These are phyloP conservation scores for Truncatella angustata DNA, from an alignment of 2,329 filamentous ascomycete genomes.

Conservation along the genomic window DNA sequence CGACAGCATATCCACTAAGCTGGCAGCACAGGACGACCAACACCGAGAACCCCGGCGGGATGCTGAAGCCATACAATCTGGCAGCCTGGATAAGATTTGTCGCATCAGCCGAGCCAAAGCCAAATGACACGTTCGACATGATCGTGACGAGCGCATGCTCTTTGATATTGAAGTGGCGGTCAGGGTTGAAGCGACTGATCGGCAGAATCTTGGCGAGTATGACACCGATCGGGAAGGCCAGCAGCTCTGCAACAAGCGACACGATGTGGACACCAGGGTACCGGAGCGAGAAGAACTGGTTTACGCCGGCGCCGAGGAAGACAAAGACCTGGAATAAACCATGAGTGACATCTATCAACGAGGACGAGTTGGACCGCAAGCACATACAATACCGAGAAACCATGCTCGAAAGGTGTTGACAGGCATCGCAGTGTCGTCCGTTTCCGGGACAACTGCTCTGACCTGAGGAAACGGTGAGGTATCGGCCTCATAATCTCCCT, in stretches of 20 bases:
- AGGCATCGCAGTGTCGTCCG: constrained; percentile 29
- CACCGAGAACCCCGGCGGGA: constrained; percentile 25
- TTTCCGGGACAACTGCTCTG: constrained; percentile 30
- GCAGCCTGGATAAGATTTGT: constrained; percentile 45
- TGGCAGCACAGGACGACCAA: constrained; percentile 24
- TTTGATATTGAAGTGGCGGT: constrained; percentile 44
- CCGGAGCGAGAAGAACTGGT: constrained; percentile 45
- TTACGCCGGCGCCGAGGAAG: constrained; percentile 43
- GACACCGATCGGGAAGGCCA: constrained; percentile 41
- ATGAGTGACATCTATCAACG: constrained; percentile 1
- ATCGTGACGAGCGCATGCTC: constrained; percentile 45
- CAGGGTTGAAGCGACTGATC: constrained; percentile 37
- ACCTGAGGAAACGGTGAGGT: constrained; percentile 30
- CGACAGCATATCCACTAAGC: constrained; percentile 43
- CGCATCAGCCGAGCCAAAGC: constrained; percentile 41
- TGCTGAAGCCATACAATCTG: constrained; percentile 37
- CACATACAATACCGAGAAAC: constrained; percentile 37
- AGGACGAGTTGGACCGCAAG: neutral
- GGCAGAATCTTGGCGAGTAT: constrained; percentile 37
- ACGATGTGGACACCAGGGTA: constrained; percentile 44
- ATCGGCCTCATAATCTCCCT: constrained; percentile 30
- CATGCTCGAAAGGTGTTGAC: constrained; percentile 45
- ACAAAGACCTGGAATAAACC: constrained; percentile 33
- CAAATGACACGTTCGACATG: constrained; percentile 48
- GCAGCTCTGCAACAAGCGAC: constrained; percentile 41